Base-by-base conservation (phyloP, 2,329 filamentous ascomycete species). In the Fusarium xylarioides region DNA sequence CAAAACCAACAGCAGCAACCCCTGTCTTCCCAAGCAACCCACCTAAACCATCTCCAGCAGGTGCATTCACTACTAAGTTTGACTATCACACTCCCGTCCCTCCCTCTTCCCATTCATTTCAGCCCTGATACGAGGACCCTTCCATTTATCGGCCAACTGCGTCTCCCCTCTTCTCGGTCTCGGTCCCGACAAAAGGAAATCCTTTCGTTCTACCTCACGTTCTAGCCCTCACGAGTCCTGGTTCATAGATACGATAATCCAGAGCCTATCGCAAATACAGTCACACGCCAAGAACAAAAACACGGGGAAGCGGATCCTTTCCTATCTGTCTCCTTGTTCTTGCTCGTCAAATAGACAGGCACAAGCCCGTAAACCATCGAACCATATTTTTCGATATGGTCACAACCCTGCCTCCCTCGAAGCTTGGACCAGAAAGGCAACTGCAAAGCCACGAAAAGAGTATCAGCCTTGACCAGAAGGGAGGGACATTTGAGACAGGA, bases 31-130 rank as follows among this genome's bases (percentile, higher is more conserved):
- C 53, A 49, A 54, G 53, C 32, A 64, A 50, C 47, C 57, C 50
- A 49, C 34, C 64, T 71, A 73, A 57, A 70, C 70, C 70, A 58
- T 64, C 62, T 74, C 49, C 34, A 74, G 71, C 47, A 71, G 70
- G 71, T 73, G 70, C 58, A 68, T 52, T 71, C 42, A 62, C 38
- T 40, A 68, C 50, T 57, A 54, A 74, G 62, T 61, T 71, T 74
- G 40, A 49, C 54, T 32, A 66, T 53, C 66, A 59, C 67, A 66
- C 62, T 68, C 70, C 63, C 67, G 66, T 66, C 47, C 54, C 62
- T 65, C 66, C 66, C 40, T 28, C 19, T 50, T 19, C 12, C 55
- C 23, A 26, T 50, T 35, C 14, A 50, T 34, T 64, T 64, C 52
- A 68, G 65, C 66, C 65, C 60, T 52, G 43, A 38, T 52, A 50